These are phyloP conservation scores for Cladosporium oxysporum DNA, from an alignment of 2,329 filamentous ascomycete genomes.

Conservation along the genomic window DNA sequence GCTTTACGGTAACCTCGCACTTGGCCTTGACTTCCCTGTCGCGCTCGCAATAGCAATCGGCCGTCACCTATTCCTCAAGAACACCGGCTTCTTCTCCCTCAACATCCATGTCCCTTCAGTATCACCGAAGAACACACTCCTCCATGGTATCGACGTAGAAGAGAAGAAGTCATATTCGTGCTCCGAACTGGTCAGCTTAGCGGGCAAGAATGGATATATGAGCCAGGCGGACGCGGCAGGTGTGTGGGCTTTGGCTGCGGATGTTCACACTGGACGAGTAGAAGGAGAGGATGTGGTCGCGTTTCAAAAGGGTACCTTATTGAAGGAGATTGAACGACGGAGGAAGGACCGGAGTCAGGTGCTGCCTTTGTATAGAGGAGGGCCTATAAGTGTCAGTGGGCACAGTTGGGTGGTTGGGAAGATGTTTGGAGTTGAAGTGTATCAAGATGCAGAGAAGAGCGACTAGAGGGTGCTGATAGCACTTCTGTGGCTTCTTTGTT, in stretches of 20 bases:
- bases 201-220: slow-evolving; percentile 25
- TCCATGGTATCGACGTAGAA: slow-evolving; percentile 37
- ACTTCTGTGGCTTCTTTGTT: background rate
- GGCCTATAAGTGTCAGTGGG: slow-evolving; percentile 37
- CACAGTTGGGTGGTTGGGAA: slow-evolving; percentile 38
- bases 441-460: slow-evolving; percentile 29
- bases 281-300: slow-evolving; percentile 36
- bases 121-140: slow-evolving; percentile 29
- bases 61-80: slow-evolving; percentile 37
- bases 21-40: slow-evolving; percentile 42
- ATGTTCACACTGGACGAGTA: slow-evolving; percentile 34
- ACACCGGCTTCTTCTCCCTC: slow-evolving; percentile 36
- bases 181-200: slow-evolving; percentile 31
- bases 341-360: slow-evolving; percentile 37
- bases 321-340: slow-evolving; percentile 33
- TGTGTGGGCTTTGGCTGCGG: slow-evolving; percentile 37
- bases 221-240: slow-evolving; percentile 36
- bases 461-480: slow-evolving; percentile 23
- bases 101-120: slow-evolving; percentile 39
- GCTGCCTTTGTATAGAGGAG: slow-evolving; percentile 39
- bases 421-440: slow-evolving; percentile 38
- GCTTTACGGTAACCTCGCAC: slow-evolving; percentile 38
- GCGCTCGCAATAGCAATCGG: slow-evolving; percentile 37
- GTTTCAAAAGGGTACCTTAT: slow-evolving; percentile 36
- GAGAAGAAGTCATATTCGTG: slow-evolving; percentile 34